Base-by-base conservation (phyloP, 1,139 yeast genomes). In the Suhomyces bribrorum region DNA sequence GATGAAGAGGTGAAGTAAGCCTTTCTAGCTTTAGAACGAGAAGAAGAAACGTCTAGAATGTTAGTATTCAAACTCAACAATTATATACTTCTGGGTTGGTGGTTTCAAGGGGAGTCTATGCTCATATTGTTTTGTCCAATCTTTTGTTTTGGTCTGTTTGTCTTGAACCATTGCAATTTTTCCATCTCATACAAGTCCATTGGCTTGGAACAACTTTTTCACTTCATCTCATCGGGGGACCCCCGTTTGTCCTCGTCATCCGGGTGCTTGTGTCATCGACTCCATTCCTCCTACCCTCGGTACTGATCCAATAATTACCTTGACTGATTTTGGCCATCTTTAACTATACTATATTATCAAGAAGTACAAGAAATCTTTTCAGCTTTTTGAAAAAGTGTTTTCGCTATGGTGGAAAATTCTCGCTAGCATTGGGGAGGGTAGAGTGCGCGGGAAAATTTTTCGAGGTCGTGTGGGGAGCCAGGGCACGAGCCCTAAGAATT, bases 1-100 rank as follows among this genome's bases (percentile, higher is more conserved):
- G 98, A 92, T 65, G 98, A 95, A 59, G 99, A 95, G 64, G 79
- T 79, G 90, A 94, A 94, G 87, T 94, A 86, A 75, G 98, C 98
- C 90, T 92, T 92, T 87, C 99, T 90, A 76, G 97, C 81, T 86
- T 92, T 92, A 75, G 96, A 86, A 83, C 98, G 95, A 71, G 97
- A 92, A 75, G 96, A 85, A 68, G 98, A 89, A 77, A 92, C 97
- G 96, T 92, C 94, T 83, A 62, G 35, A 37, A 36, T 53, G 69
- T 64, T 66, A 66, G 73, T 67, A 64, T 46, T 20, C 8, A n/a
- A 20, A 20, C 23, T 20, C 6, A n/a, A 20, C 11, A n/a, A 8
- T 20, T n/a, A 20, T 8, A 20, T 20, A 20, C 23, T 20, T 20
- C 11, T 4, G 23, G 4, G 6, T 4, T 20, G 11, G 22, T 18